These are phyloP conservation scores for Pseudoneurospora amorphoporcata DNA, from an alignment of 495 filamentous ascomycete genomes.

Conservation along the genomic window DNA sequence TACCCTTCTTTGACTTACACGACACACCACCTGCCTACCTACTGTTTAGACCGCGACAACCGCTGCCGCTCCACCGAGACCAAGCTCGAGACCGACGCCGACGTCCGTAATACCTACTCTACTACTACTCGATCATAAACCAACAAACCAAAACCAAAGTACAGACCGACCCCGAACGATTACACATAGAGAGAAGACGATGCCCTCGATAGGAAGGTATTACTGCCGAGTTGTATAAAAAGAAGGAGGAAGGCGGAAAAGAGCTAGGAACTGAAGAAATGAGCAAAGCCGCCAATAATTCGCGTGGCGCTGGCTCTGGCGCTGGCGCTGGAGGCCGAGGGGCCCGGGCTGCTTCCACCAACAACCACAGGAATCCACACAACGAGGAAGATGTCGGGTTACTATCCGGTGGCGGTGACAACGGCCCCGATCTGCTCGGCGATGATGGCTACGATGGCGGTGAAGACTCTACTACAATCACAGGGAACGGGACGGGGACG, in stretches of 20 bases:
- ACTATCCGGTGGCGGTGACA: constrained; percentile 22
- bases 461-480: constrained; percentile 22
- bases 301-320: constrained; percentile 18
- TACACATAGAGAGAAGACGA: not conserved
- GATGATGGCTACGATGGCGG: constrained; percentile 17
- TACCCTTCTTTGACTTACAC: not conserved
- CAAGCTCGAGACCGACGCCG: not conserved
- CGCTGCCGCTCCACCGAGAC: not conserved
- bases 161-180: not conserved
- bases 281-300: constrained; percentile 25
- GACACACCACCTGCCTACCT: not conserved
- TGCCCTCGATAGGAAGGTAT: not conserved
- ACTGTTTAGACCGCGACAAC: not conserved
- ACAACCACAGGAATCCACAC: not conserved
- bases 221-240: not conserved
- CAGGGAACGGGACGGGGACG: constrained; percentile 21
- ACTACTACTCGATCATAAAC: not conserved
- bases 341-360: not conserved
- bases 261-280: constrained; percentile 9
- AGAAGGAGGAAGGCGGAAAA: not conserved
- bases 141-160: not conserved
- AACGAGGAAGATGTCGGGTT: constrained; percentile 37
- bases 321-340: constrained; percentile 1
- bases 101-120: not conserved
- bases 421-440: constrained; percentile 8